Evolutionary conservation across 2,329 filamentous ascomycete species (phyloP).

Genomic region (Fonsecaea pedrosoi): DNA sequence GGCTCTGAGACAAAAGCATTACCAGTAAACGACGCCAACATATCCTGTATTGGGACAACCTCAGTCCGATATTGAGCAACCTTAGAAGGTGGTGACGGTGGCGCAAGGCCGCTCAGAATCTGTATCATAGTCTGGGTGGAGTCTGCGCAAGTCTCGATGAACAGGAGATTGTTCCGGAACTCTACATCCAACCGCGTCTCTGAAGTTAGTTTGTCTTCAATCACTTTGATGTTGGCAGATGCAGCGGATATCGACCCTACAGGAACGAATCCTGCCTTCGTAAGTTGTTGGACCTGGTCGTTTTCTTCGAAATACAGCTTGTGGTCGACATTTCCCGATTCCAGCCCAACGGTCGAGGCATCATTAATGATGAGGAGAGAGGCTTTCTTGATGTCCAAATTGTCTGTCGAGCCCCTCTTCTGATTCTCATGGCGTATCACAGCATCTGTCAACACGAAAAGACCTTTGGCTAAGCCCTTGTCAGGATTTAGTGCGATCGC

Average conservation of each 20-base stretch:
- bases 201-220: slow-evolving; percentile 61
- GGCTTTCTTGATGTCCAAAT: slow-evolving; percentile 76
- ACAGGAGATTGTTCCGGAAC: slow-evolving; percentile 81
- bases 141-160: slow-evolving; percentile 94
- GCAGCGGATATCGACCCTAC: slow-evolving; percentile 88
- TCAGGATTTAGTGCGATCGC: slow-evolving; percentile 84
- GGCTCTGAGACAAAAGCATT: slow-evolving; percentile 70
- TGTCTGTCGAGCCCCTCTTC: slow-evolving; percentile 67
- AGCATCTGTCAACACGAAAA: slow-evolving; percentile 79
- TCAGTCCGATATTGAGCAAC: slow-evolving; percentile 86
- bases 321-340: slow-evolving; percentile 43
- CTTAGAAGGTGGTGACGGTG: slow-evolving; percentile 81
- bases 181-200: slow-evolving; percentile 78
- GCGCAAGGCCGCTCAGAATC: slow-evolving; percentile 78
- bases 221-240: slow-evolving; percentile 68
- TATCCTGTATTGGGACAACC: slow-evolving; percentile 82
- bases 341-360: slow-evolving; percentile 54
- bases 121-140: slow-evolving; percentile 91
- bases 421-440: slow-evolving; percentile 71
- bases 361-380: slow-evolving; percentile 85
- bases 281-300: slow-evolving; percentile 57
- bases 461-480: slow-evolving; percentile 73
- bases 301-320: slow-evolving; percentile 44
- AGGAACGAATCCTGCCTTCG: slow-evolving; percentile 77
- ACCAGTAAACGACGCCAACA: slow-evolving; percentile 87